Base-by-base conservation (phyloP, 805 yeast species). In the Hanseniaspora pseudoguilliermondii region DNA sequence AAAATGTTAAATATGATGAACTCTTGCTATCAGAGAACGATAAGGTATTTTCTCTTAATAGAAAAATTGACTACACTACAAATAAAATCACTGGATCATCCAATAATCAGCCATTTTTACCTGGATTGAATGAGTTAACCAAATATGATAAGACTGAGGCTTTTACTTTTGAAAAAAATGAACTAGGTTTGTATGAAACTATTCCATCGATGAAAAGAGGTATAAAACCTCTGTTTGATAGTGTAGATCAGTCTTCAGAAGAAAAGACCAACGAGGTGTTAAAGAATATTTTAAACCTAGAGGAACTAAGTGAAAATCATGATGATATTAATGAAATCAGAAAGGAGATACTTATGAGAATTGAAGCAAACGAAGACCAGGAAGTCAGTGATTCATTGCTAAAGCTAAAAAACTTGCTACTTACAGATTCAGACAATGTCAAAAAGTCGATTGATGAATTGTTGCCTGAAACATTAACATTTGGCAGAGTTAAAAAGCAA, bases 191-290 rank as follows among this genome's bases (percentile, higher is more conserved):
- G 39, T 86, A 83, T 63, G 95, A 87, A 66, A 68, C 80, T 1
- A 93, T 97, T 0, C 91, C 83, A 20, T 96, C 96, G 0, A 73
- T 93, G 54, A 65, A 78, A 7, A 73, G 97, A 59, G 95, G 97
- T 0, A 71, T 90, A 10, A 58, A 73, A 7, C 69, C 68, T 7
- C 39, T 54, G 8, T 58, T 61, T 2, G 13, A 53, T 2, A 59
- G 35, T 9, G 5, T 46, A 27, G 51, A 53, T 3, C 21, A 32
- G 18, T 64, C 58, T 13, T 61, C 49, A 11, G 64, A 64, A 36
- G 60, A 58, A 9, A 57, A 57, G 2, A 34, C 62, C 1, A 57
- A 60, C 9, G 68, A 66, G 3, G 49, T 67, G 9, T 59, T 61
- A 27, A 60, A 62, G 16, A 59, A 66, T 5, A 9, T 53, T 20